Percentiles rank a stretch among this genome's conserved stretches.
phyloP scores from a whole-genome alignment of 352 stramenopile genomes.

The Phytophthora sp. region DNA sequence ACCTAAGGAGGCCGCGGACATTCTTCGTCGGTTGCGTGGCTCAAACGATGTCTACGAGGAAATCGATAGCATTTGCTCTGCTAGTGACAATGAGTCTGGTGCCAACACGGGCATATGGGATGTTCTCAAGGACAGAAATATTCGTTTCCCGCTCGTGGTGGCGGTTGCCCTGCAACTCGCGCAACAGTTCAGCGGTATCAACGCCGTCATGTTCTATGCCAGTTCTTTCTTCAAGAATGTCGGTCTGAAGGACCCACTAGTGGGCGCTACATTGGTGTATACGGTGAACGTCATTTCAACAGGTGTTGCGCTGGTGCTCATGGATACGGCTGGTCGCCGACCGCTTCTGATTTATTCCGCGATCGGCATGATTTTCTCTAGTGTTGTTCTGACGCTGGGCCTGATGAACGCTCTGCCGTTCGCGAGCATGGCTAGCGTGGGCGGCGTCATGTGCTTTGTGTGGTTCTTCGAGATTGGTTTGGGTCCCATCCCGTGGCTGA shows the following conservation, averaged over 20 bases:
- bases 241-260: constrained; percentile 66
- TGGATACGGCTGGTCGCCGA: constrained; percentile 74
- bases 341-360: constrained; percentile 77
- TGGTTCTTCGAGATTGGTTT: constrained; percentile 78
- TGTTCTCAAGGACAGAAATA: constrained; percentile 62
- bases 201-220: constrained; percentile 84
- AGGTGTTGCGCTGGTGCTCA: constrained; percentile 70
- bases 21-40: constrained; percentile 66
- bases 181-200: constrained; percentile 80
- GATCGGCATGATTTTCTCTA: constrained; percentile 72
- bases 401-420: constrained; percentile 73
- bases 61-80: constrained; percentile 83
- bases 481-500: constrained; percentile 96
- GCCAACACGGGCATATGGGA: constrained; percentile 69
- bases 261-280: constrained; percentile 67
- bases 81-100: constrained; percentile 77
- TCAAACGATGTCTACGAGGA: constrained; percentile 82
- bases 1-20: constrained; percentile 75
- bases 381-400: constrained; percentile 67
- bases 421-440: constrained; percentile 60
- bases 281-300: constrained; percentile 79
- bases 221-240: constrained; percentile 82
- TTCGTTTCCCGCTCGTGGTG: constrained; percentile 68
- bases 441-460: constrained; percentile 78
- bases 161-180: constrained; percentile 68